These are phyloP conservation scores for Clarireedia sp. DNA, from an alignment of 2,329 filamentous ascomycete genomes.

Conservation along the genomic window DNA sequence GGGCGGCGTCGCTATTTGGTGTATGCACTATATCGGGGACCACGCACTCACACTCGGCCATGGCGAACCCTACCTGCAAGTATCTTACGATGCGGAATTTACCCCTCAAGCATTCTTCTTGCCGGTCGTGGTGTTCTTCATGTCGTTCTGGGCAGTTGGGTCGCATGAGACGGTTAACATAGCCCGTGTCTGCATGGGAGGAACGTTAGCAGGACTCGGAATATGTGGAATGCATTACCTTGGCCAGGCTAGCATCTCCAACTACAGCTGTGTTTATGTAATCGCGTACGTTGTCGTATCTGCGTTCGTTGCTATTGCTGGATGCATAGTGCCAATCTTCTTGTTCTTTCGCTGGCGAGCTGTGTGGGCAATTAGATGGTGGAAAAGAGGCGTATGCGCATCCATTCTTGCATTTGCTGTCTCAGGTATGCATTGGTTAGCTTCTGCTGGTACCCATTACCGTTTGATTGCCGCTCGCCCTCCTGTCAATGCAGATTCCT, in stretches of 20 bases:
- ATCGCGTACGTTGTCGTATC: slow-evolving; percentile 50
- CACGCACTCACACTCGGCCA: slow-evolving; percentile 64
- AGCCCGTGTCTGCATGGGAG: slow-evolving; percentile 53
- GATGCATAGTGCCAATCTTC: slow-evolving; percentile 59
- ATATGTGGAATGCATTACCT: slow-evolving; percentile 85
- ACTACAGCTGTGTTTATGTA: slow-evolving; percentile 64
- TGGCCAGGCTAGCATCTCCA: slow-evolving; percentile 73
- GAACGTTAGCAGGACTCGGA: slow-evolving; percentile 62
- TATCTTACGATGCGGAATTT: slow-evolving; percentile 64
- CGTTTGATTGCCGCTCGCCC: slow-evolving; percentile 41
- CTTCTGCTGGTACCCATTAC: slow-evolving; percentile 63
- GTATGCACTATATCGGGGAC: slow-evolving; percentile 79
- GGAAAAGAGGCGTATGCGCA: slow-evolving; percentile 62
- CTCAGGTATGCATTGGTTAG: slow-evolving; percentile 83
- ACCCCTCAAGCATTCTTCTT: slow-evolving; percentile 74
- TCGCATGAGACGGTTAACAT: slow-evolving; percentile 49
- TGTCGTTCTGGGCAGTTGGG: slow-evolving; percentile 64
- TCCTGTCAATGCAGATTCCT: neutral
- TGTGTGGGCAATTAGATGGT: slow-evolving; percentile 70
- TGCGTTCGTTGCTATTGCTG: slow-evolving; percentile 62
- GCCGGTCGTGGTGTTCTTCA: slow-evolving; percentile 64
- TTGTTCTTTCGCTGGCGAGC: slow-evolving; percentile 73
- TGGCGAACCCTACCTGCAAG: slow-evolving; percentile 55
- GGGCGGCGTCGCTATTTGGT: slow-evolving; percentile 69
- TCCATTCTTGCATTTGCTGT: slow-evolving; percentile 64